phyloP scores from a whole-genome alignment of 1,284 basidiomycete genomes.

The Microbotryum lychnidis-dioicae region DNA sequence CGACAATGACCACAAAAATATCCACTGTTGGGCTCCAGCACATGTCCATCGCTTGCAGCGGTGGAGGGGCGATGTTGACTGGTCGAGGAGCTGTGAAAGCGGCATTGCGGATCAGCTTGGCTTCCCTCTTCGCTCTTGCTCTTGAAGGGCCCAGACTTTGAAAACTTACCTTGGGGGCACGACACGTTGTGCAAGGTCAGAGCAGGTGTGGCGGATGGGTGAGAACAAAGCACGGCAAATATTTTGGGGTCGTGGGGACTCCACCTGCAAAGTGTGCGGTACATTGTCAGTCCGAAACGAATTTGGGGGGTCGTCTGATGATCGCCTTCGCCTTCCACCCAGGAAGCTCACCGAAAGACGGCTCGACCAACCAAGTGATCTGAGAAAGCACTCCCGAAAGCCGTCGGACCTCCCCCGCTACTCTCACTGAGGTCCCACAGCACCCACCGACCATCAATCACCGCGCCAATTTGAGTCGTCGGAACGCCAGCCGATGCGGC shows the following conservation, averaged over 20 bases:
- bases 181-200: neutral
- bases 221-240: neutral
- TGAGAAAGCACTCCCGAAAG: neutral
- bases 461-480: neutral
- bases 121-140: no score
- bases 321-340: no score
- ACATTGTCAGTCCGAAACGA: no score
- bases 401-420: neutral
- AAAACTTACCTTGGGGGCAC: neutral
- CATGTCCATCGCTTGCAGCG: slow-evolving; percentile 1
- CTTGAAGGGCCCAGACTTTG: no score
- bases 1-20: neutral
- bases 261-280: neutral
- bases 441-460: neutral
- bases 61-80: neutral
- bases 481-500: no score
- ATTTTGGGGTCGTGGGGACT: neutral
- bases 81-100: neutral
- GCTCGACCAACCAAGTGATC: neutral
- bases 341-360: neutral
- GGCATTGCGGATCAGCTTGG: neutral
- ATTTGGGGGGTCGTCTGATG: no score
- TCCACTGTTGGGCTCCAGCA: neutral
- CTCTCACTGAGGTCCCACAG: neutral
- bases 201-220: neutral